Evolutionary conservation across 2,329 filamentous ascomycete genomes (phyloP), one percentile per base, ranked within the genome.

Genomic region (Plenodomus biglobosus): DNA sequence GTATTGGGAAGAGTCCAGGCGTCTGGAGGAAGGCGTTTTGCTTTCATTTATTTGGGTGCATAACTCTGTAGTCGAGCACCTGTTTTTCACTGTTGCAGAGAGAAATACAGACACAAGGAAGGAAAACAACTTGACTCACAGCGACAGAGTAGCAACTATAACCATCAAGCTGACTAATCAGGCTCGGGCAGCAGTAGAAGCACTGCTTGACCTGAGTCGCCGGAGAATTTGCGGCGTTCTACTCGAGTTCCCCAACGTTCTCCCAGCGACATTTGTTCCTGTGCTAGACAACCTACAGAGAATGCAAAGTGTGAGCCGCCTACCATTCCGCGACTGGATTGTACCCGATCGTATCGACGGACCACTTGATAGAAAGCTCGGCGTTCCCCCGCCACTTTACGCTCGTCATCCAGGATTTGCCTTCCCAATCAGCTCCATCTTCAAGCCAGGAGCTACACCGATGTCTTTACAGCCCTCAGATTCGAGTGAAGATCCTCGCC

Each of bases 231-330:
- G 27, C 3, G 66, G 61, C 2, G 18, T 65, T 0, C 42, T 71
- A 0, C 30, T 70, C 0, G 68, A 71, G 16, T 69, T 59, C 20
- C 64, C 67, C 0, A 52, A 55, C 0, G 46, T 70, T 3, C 46
- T 71, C 1, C 59, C 65, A 1, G 60, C 64, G 1, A 69, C 67
- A 1, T 71, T 71, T n/a, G 45, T 59, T 1, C 68, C 66, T 0
- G 58, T 69, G 2, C 38, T 69, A 2, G 53, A 62, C 20, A 62
- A 53, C 10, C 17, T 68, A 16, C 52, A 65, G 42, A 37, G 34
- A 1, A 70, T 65, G 64, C 57, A 68, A 17, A 50, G 55, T 0
- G n/a, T 58, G 3, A 55, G 53, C 5, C 50, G 50, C 8, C 35
- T 70, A 4, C 65, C 62, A 0, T 70, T 71, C 27, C 22, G 42